A percentile compares a stretch with the other conserved stretches of the same genome.
phyloP scores from a whole-genome alignment of 371 early-diverging fungal species.

The Mucor piriformis region DNA sequence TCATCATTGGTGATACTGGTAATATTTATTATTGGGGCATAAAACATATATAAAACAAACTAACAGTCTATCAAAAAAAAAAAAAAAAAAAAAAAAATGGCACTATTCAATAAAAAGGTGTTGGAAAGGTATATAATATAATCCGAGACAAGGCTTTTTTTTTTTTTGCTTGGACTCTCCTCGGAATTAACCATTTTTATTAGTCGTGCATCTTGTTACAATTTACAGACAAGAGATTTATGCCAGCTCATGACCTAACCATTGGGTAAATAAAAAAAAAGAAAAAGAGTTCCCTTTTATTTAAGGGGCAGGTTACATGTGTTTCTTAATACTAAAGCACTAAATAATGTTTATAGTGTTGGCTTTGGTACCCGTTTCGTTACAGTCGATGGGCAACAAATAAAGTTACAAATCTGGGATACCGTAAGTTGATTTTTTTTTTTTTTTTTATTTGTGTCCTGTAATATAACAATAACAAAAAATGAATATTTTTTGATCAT shows the following conservation, averaged over 20 bases:
- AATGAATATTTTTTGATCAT: neutral
- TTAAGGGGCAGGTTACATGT: neutral
- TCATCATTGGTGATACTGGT: constrained; percentile 86
- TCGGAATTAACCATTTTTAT: constrained; percentile 8
- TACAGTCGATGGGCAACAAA: constrained; percentile 75
- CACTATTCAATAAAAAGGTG: constrained; percentile 47
- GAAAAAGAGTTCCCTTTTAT: neutral
- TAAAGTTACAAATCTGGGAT: constrained; percentile 99
- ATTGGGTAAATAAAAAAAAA: constrained; percentile 66
- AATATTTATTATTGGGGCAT: constrained; percentile 17
- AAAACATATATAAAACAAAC: neutral
- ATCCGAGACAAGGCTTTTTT: neutral
- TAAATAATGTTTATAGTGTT: constrained; percentile 61
- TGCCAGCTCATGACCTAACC: constrained; percentile 83
- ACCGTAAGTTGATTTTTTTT: constrained; percentile 69
- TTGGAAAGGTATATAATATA: constrained; percentile 66
- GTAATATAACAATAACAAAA: too few species aligned
- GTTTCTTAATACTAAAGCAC: neutral
- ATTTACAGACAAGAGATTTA: constrained; percentile 84
- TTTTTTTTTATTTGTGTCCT: neutral
- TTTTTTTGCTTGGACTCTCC: too few species aligned
- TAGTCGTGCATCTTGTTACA: constrained; percentile 82
- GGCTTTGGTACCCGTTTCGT: constrained; percentile 86
- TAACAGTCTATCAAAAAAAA: neutral
- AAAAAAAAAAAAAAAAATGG: neutral